phyloP scores from a whole-genome alignment of 208 protist genomes.

The Endotrypanum monterogeii region DNA sequence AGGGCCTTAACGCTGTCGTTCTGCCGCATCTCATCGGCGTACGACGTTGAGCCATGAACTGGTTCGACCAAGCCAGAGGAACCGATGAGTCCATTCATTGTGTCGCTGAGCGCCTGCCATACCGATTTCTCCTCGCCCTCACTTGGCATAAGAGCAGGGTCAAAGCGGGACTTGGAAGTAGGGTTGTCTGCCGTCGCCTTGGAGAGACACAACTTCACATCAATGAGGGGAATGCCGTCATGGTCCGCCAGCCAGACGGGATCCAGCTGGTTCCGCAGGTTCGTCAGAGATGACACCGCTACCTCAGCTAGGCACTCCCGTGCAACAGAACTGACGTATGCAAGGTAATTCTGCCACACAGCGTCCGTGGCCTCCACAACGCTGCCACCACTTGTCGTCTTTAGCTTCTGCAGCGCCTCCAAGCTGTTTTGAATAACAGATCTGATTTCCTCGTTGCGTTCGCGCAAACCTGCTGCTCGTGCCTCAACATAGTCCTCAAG shows the following conservation, averaged over 20 bases:
- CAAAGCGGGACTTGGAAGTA: conserved; percentile 69
- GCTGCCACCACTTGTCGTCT: conserved; percentile 44
- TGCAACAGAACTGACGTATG: conserved; percentile 90
- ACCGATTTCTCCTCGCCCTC: conserved; percentile 47
- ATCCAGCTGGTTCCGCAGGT: conserved; percentile 89
- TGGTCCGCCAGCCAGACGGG: conserved; percentile 86
- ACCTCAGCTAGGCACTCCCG: conserved; percentile 67
- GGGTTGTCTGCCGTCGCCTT: conserved; percentile 55
- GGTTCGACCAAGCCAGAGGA: conserved; percentile 65
- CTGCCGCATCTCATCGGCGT: conserved; percentile 59
- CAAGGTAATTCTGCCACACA: conserved; percentile 91
- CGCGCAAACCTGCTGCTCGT: conserved; percentile 49
- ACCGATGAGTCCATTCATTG: conserved; percentile 70
- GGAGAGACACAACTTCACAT: conserved; percentile 89
- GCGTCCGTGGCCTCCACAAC: conserved; percentile 39
- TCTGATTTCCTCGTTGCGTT: conserved; percentile 83
- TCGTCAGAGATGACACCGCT: conserved; percentile 76
- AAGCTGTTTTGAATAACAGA: conserved; percentile 73
- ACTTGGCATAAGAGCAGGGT: conserved; percentile 51
- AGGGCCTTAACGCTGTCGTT: conserved; percentile 66
- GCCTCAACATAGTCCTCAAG: conserved; percentile 77
- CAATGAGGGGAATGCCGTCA: conserved; percentile 90
- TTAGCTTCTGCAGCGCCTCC: conserved; percentile 83
- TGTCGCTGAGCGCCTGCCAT: conserved; percentile 55
- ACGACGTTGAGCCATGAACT: conserved; percentile 42